These are phyloP conservation scores for Penicillium crustosum DNA, from an alignment of 2,329 filamentous ascomycete species.

Conservation along the genomic window DNA sequence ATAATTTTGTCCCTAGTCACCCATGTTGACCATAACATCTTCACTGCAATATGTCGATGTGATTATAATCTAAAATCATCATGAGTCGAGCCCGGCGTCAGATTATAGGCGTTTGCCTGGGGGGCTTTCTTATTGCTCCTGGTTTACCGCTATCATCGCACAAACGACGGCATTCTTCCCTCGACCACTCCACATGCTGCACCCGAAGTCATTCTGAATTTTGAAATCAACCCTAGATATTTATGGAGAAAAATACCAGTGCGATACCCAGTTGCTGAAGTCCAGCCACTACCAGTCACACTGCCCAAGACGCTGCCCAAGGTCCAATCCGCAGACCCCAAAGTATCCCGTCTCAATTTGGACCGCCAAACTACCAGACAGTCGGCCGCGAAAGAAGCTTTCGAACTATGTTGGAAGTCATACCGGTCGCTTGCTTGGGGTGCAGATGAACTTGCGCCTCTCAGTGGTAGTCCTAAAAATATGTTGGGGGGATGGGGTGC, in stretches of 20 bases:
- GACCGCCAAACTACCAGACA: constrained; percentile 11
- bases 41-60: constrained; percentile 6
- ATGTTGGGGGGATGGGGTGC: constrained; percentile 86
- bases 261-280: constrained; percentile 10
- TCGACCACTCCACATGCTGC: neutral
- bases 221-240: neutral
- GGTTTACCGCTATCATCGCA: constrained; percentile 43
- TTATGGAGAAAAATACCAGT: constrained; percentile 14
- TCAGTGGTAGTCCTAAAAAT: constrained; percentile 64
- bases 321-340: constrained; percentile 7
- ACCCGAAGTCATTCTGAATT: neutral
- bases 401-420: constrained; percentile 72
- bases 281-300: constrained; percentile 1
- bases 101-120: constrained; percentile 12
- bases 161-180: neutral
- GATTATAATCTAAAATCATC: neutral
- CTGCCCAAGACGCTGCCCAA: neutral
- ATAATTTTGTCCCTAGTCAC: neutral
- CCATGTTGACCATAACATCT: neutral
- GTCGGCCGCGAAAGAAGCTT: constrained; percentile 66
- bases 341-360: constrained; percentile 3
- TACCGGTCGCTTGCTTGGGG: constrained; percentile 77
- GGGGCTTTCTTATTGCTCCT: constrained; percentile 10
- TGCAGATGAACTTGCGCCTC: constrained; percentile 79
- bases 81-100: constrained; percentile 21